A percentile compares a stretch with the other conserved stretches of the same genome.
Conservation (phyloP, 2,329 filamentous ascomycete species). For the Cladosporium sphaerospermum region DNA sequence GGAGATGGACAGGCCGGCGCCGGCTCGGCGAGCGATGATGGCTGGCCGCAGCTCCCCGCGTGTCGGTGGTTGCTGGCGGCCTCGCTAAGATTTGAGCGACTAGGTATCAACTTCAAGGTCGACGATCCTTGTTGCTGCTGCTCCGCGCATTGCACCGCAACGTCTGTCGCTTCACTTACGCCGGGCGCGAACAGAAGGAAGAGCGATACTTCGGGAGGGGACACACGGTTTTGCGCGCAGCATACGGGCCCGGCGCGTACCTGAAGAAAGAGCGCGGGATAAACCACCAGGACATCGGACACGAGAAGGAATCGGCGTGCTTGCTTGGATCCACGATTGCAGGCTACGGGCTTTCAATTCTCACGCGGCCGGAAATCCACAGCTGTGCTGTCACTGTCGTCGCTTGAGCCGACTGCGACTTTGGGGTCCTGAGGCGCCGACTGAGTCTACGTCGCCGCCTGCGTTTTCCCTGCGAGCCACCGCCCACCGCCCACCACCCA, state of each 20-base stretch:
- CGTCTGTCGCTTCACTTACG: not conserved
- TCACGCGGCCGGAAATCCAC: no score
- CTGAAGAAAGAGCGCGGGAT: not conserved
- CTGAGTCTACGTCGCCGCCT: no score
- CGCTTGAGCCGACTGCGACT: no score
- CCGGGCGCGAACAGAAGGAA: not conserved
- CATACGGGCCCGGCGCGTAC: not conserved
- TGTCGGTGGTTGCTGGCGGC: not conserved
- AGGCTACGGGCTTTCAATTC: no score
- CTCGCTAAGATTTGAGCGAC: conserved; percentile 2
- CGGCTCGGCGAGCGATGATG: not conserved
- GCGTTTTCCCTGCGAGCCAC: no score
- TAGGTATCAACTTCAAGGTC: conserved; percentile 3
- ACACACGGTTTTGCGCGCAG: not conserved
- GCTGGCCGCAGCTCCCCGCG: conserved; percentile 4
- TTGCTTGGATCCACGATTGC: no score
- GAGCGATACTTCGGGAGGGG: not conserved
- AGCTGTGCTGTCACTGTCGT: no score
- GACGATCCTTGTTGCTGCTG: not conserved
- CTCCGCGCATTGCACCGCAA: not conserved
- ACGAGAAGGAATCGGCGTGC: no score
- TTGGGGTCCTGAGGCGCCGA: no score
- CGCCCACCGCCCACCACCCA: not conserved
- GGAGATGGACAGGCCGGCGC: conserved; percentile 13
- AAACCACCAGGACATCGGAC: not conserved